Conservation (phyloP, 2,329 filamentous ascomycete species). For the Tolypocladium pustulatum region DNA sequence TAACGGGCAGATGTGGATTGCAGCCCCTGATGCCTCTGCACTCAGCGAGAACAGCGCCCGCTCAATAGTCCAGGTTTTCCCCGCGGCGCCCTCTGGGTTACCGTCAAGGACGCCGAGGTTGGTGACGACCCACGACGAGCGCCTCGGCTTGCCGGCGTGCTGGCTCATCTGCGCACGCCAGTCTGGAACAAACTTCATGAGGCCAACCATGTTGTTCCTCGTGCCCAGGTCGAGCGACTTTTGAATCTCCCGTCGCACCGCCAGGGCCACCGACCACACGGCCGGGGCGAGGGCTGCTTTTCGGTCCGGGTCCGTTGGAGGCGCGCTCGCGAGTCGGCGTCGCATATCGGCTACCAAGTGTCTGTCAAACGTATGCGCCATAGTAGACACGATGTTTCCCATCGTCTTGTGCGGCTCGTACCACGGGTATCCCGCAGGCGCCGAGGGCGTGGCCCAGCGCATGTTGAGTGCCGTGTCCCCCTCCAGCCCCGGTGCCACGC, state of each 20-base stretch:
- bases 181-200: conserved; percentile 15
- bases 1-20: conserved; percentile 11
- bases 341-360: not conserved
- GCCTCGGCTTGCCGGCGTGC: conserved; percentile 12
- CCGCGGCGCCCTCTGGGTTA: not conserved
- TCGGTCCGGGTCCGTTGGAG: not conserved
- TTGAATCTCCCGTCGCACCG: conserved; percentile 6
- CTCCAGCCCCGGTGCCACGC: conserved; percentile 2
- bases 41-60: conserved; percentile 11
- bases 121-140: conserved; percentile 11
- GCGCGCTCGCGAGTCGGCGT: conserved; percentile 1
- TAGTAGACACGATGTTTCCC: conserved; percentile 7
- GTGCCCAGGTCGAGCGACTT: conserved; percentile 8
- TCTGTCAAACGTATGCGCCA: not conserved
- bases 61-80: conserved; percentile 11
- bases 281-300: conserved; percentile 6
- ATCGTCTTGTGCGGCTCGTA: conserved; percentile 6
- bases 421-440: not conserved
- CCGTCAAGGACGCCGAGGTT: conserved; percentile 17
- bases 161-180: conserved; percentile 9
- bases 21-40: conserved; percentile 9
- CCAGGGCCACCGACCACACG: conserved; percentile 12
- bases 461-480: conserved; percentile 11
- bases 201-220: conserved; percentile 11
- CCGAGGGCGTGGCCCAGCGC: conserved; percentile 9